Evolutionary conservation across 305 asterid genomes (phyloP), one percentile per base, ranked within the genome.

Genomic region (Solanum chacoense): DNA sequence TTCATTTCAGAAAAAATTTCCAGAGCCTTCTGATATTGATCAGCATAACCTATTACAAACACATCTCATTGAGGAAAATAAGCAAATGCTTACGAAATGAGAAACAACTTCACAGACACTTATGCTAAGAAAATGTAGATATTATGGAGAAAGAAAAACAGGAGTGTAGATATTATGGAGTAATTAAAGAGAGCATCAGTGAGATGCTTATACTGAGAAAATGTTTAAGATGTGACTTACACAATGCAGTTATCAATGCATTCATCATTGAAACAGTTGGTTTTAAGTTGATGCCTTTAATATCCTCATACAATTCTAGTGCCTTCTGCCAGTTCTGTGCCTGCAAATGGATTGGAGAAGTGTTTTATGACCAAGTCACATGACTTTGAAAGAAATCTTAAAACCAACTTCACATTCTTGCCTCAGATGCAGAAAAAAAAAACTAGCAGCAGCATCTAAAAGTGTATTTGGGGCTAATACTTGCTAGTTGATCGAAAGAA

Each of bases 271-370:
- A 89, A 88, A 96, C 98, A 87, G 96, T 91, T 37, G 97, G 97
- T 94, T 92, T 94, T 92, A 97, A 88, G 90, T 94, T 95, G 94
- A 94, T 91, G 86, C 89, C 89, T 93, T 94, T 93, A 89, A 93
- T 88, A 90, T 92, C 91, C 91, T 92, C 97, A 87, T 96, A 95
- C 86, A 96, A 94, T 88, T 92, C 93, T 94, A 96, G 84, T 31
- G 99, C 99, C 95, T 95, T 97, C 92, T 94, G 94, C 99, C 98
- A 94, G 90, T 92, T 94, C 92, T 93, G 92, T 83, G 98, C 98
- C 99, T 97, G 91, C 89, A 90, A 78, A 32, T 32, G 75, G 75
- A 84, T 31, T 40, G 74, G 86, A 91, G 88, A 86, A 63, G 91
- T 84, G 32, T 32, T 55, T 84, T 55, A 84, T 3, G 8, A 55